A percentile compares a stretch with the other conserved stretches of the same genome.
These are phyloP conservation scores for Tolypocladium endophyticum DNA, from an alignment of 2,329 filamentous ascomycete genomes.

Conservation along the genomic window DNA sequence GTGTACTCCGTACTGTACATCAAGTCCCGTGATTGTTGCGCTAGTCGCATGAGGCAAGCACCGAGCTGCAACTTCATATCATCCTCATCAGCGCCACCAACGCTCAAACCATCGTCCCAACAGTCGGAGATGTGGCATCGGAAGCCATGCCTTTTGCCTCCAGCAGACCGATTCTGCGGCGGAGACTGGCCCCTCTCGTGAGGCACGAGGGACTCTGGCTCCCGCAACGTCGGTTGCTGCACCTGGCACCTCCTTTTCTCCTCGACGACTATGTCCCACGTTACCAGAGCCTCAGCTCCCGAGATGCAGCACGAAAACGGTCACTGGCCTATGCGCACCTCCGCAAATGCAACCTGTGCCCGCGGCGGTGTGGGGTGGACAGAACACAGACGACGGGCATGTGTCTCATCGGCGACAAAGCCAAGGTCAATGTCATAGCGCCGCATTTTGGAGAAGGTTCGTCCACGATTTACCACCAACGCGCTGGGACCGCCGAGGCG, in stretches of 20 bases:
- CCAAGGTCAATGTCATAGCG: conserved; percentile 74
- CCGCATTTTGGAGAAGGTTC: conserved; percentile 72
- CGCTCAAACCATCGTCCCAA: not conserved
- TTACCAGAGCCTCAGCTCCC: conserved; percentile 57
- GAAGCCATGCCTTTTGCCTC: not conserved
- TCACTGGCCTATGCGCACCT: conserved; percentile 65
- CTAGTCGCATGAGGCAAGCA: not conserved
- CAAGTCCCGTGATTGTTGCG: not conserved
- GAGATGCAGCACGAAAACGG: conserved; percentile 63
- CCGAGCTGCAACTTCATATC: not conserved
- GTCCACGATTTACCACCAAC: conserved; percentile 8
- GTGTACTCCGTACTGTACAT: no score
- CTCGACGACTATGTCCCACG: conserved; percentile 65
- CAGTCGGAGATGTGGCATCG: not conserved
- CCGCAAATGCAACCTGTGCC: conserved; percentile 71
- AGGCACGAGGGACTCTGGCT: not conserved
- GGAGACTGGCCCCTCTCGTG: conserved; percentile 2
- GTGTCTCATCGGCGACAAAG: conserved; percentile 66
- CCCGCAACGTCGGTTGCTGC: conserved; percentile 20
- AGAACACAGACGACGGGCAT: conserved; percentile 69
- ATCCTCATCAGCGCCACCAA: not conserved
- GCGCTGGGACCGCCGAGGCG: not conserved
- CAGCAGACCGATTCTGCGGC: not conserved
- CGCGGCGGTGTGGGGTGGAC: conserved; percentile 67
- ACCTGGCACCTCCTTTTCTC: conserved; percentile 55